A percentile compares a stretch with the other conserved stretches of the same genome.
phyloP scores from a whole-genome alignment of 371 early-diverging fungal genomes.

The Dentiscutata heterogama region DNA sequence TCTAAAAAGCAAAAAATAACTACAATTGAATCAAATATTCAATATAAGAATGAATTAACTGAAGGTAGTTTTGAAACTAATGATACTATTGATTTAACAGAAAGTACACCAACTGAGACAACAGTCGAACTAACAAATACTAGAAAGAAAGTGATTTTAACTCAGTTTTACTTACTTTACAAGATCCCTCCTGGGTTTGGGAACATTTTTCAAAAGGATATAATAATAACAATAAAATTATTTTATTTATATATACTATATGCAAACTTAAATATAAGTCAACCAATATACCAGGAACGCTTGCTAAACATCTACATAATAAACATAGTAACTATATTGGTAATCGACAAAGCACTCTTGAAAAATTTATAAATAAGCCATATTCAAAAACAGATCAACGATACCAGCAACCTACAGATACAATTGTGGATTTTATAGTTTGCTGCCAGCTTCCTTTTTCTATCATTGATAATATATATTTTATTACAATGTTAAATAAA shows the following conservation, averaged over 20 bases:
- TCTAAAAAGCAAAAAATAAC: too few species aligned
- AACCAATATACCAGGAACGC: too few species aligned
- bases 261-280: not conserved
- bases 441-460: not conserved
- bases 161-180: not conserved
- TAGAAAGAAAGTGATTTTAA: too few species aligned
- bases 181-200: slow-evolving; percentile 17
- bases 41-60: too few species aligned
- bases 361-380: not conserved
- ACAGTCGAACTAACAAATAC: too few species aligned
- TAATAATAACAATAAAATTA: slow-evolving; percentile 7
- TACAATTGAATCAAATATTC: too few species aligned
- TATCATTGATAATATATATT: not conserved
- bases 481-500: not conserved
- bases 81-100: too few species aligned
- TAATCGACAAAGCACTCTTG: not conserved
- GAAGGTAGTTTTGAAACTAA: too few species aligned
- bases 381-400: not conserved
- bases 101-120: too few species aligned
- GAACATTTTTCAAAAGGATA: slow-evolving; percentile 28
- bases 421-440: slow-evolving; percentile 4
- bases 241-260: not conserved
- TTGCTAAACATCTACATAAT: too few species aligned
- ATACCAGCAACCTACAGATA: not conserved
- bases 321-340: not conserved